Evolutionary conservation across 495 filamentous ascomycete genomes (phyloP).

Genomic region (Hypoxylon crocopeplum): DNA sequence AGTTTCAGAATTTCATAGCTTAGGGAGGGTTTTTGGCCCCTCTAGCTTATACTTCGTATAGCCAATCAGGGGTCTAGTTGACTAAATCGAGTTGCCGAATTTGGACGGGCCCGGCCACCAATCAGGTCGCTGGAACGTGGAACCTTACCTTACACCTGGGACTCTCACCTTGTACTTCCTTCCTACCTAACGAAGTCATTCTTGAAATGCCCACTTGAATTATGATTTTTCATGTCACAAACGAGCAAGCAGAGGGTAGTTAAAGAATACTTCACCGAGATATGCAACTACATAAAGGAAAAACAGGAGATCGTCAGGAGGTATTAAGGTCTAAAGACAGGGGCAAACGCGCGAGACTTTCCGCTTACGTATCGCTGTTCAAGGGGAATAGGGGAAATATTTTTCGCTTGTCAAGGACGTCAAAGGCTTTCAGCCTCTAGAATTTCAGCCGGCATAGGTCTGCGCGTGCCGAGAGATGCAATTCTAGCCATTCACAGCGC

Average conservation of each 20-base stretch:
- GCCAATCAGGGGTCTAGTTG: conserved; percentile 18
- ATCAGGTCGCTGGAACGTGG: conserved; percentile 1
- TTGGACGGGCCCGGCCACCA: conserved; percentile 19
- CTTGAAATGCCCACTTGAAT: too few species aligned
- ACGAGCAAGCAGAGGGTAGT: too few species aligned
- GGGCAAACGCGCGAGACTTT: conserved; percentile 16
- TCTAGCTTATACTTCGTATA: neutral
- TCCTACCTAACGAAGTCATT: too few species aligned
- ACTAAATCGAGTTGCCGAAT: conserved; percentile 22
- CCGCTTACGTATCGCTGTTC: conserved; percentile 20
- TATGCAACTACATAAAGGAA: conserved; percentile 7
- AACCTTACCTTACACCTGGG: conserved; percentile 13
- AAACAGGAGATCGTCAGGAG: conserved; percentile 29
- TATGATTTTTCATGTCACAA: too few species aligned
- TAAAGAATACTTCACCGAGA: too few species aligned
- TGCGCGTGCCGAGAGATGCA: conserved; percentile 28
- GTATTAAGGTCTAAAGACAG: conserved; percentile 10
- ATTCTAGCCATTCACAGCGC: conserved; percentile 29
- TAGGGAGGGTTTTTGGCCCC: conserved; percentile 7
- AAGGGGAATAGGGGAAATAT: conserved; percentile 27
- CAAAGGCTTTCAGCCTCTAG: conserved; percentile 21
- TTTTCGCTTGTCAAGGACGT: conserved; percentile 11
- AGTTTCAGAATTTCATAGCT: conserved; percentile 28
- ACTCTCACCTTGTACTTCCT: neutral
- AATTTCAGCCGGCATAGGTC: conserved; percentile 12